Evolutionary conservation across 2,329 filamentous ascomycete genomes (phyloP), one percentile per base, ranked within the genome.

Genomic region (Colletotrichum graminicola): DNA sequence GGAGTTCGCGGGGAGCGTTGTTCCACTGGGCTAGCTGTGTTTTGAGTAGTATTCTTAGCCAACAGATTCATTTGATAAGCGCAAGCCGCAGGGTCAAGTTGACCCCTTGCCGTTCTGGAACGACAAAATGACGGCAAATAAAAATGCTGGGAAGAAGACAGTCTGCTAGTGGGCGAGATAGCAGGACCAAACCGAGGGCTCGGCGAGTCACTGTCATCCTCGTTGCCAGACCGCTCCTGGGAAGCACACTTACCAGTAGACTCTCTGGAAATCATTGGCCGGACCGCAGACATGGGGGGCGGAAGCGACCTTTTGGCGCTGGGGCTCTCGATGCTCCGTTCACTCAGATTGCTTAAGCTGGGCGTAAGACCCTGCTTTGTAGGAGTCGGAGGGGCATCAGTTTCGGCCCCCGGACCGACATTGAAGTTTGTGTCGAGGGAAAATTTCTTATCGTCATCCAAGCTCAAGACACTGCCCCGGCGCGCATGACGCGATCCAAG

Each of bases 301-400:
- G 80, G 76, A 43, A 85, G 77, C n/a, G 81, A 81, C 62, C 85
- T 82, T 64, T 85, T 84, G 29, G 83, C 80, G 54, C 84, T 87
- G 6, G 86, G 86, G 71, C 84, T 86, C 62, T 86, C 85, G 16
- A 83, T 76, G 71, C 81, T 81, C 32, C 80, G 73, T 51, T 81
- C 81, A 57, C 78, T 81, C 47, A 82, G 75, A 54, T 81, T 79
- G 73, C 77, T 79, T 66, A 82, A 76, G 73, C 81, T 87, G 76
- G 81, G 83, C 51, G 80, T 83, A 66, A 82, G 82, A 71, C 78
- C 83, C 75, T 90, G 90, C 81, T 97, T 98, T 0, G 96, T 98
- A 0, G 96, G 96, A 1, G 96, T 99, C 1, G 95, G 95, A n/a
- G 95, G 95, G 68, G 95, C 85, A 61, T 97, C 94, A 49, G 83